A percentile compares a stretch with the other conserved stretches of the same genome.
Evolutionary conservation across 169 alveolate species (phyloP).

Genomic region (Theileria parva): DNA sequence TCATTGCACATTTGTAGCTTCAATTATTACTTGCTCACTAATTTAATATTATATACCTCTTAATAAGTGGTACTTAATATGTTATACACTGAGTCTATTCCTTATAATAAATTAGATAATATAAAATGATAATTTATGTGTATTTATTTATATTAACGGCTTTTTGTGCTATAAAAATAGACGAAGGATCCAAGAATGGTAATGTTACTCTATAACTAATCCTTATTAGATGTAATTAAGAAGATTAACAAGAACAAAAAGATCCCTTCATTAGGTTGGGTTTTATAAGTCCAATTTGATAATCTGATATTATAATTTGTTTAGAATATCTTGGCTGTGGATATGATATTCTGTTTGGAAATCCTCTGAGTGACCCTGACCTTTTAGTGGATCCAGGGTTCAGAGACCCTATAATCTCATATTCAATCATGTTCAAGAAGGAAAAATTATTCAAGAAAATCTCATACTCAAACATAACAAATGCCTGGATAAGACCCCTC

Average conservation of each 20-base stretch:
- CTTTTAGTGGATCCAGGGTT: constrained; percentile 82
- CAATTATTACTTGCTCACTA: constrained; percentile 20
- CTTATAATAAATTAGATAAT: not conserved
- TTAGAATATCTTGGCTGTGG: constrained; percentile 81
- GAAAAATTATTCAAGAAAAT: constrained; percentile 11
- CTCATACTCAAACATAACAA: constrained; percentile 26
- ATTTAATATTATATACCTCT: not conserved
- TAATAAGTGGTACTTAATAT: not conserved
- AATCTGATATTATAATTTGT: not conserved
- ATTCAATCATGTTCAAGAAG: constrained; percentile 37
- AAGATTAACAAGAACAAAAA: constrained; percentile 22
- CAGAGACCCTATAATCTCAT: constrained; percentile 77
- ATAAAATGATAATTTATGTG: constrained; percentile 3
- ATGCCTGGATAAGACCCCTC: constrained; percentile 65
- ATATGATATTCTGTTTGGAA: constrained; percentile 80
- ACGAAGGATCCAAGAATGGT: not conserved
- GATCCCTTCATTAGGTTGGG: constrained; percentile 64
- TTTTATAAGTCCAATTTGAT: not conserved
- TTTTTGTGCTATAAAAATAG: not conserved
- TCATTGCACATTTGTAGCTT: not conserved
- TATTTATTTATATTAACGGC: not conserved
- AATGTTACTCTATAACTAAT: not conserved
- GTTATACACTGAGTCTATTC: not conserved
- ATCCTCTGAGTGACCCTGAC: constrained; percentile 80
- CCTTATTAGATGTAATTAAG: constrained; percentile 20